These are phyloP conservation scores for Yamadazyma scolyti DNA, from an alignment of 805 yeast genomes.

Conservation along the genomic window DNA sequence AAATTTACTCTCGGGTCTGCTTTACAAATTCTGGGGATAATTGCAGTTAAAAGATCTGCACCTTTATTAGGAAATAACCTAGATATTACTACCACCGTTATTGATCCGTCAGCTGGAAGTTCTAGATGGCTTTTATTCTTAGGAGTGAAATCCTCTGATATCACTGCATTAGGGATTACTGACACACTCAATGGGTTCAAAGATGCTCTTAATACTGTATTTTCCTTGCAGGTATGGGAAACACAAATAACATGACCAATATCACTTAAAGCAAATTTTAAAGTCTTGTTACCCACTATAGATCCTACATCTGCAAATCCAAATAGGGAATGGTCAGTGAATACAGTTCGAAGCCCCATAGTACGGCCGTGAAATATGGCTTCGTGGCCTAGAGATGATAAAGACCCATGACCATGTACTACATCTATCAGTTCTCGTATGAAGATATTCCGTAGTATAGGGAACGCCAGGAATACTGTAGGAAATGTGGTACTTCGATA, in stretches of 20 bases:
- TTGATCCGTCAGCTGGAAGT: conserved; percentile 16
- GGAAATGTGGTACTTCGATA: conserved; percentile 86
- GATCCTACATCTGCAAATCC: conserved; percentile 87
- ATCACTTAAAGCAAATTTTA: conserved; percentile 80
- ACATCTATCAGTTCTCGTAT: conserved; percentile 83
- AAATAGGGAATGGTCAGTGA: conserved; percentile 93
- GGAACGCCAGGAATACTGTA: conserved; percentile 83
- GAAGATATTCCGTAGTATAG: conserved; percentile 78
- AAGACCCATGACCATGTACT: conserved; percentile 93
- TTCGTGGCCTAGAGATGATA: conserved; percentile 83
- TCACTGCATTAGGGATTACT: conserved; percentile 95
- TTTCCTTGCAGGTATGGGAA: conserved; percentile 93
- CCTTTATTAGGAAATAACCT: conserved; percentile 96
- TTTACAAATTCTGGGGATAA: conserved; percentile 79
- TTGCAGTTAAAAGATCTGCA: conserved; percentile 78
- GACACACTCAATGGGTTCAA: conserved; percentile 74
- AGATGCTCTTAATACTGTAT: conserved; percentile 84
- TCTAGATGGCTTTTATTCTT: conserved; percentile 1
- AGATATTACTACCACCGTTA: conserved; percentile 88
- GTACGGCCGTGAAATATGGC: conserved; percentile 87
- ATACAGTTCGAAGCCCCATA: conserved; percentile 87
- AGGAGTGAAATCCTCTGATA: conserved; percentile 65
- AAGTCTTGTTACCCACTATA: conserved; percentile 79
- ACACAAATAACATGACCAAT: conserved; percentile 95
- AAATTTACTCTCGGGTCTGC: conserved; percentile 64